Percentiles rank a stretch among this genome's conserved stretches.
These are phyloP conservation scores for Saccharomyces pastorianus DNA, from an alignment of 1,139 yeast species.

Conservation along the genomic window DNA sequence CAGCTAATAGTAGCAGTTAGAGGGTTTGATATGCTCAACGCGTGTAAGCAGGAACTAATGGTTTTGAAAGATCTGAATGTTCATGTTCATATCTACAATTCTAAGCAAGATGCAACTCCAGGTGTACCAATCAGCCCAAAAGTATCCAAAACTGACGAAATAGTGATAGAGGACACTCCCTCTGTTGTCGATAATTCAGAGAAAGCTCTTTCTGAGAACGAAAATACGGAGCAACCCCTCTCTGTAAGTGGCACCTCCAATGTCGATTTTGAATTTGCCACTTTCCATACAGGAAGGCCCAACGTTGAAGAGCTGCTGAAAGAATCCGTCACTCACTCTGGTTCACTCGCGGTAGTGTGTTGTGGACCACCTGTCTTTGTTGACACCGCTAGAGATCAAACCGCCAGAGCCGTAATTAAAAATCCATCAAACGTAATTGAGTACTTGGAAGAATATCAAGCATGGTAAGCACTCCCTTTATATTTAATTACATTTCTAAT, in stretches of 20 bases:
- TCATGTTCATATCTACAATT: not conserved
- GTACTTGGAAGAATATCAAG: conserved; percentile 25
- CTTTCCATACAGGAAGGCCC: conserved; percentile 41
- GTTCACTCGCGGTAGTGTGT: conserved; percentile 37
- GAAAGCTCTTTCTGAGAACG: not conserved
- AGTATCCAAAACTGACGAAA: not conserved
- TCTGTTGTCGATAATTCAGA: not conserved
- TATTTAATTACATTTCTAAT: not conserved
- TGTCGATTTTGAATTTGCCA: not conserved
- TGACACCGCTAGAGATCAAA: conserved; percentile 40
- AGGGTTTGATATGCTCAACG: conserved; percentile 2
- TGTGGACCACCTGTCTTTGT: conserved; percentile 49
- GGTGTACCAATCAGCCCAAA: not conserved
- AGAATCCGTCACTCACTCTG: conserved; percentile 2
- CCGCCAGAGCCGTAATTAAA: conserved; percentile 22
- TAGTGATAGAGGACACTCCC: not conserved
- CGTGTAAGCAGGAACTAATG: not conserved
- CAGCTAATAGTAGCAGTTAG: conserved; percentile 2
- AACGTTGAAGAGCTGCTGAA: conserved; percentile 35
- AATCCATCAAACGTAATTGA: conserved; percentile 13
- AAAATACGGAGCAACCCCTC: not conserved
- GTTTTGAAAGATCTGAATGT: not conserved
- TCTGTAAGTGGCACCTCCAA: not conserved
- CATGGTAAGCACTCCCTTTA: conserved; percentile 14
- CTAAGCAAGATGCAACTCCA: not conserved